These are phyloP conservation scores for Suillus sp. DNA, from an alignment of 768 basidiomycete genomes.

Conservation along the genomic window DNA sequence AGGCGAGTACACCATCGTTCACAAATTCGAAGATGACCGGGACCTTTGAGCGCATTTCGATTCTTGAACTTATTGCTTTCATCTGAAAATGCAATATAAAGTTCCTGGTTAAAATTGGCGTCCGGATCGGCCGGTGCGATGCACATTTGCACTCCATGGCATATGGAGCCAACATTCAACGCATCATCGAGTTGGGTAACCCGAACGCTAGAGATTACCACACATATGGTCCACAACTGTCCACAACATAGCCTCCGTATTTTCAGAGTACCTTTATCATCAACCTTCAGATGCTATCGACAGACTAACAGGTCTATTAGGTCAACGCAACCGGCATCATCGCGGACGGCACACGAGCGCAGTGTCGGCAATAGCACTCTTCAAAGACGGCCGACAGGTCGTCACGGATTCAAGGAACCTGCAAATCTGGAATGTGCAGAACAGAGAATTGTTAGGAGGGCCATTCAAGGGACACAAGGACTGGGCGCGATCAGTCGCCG, in stretches of 20 bases:
- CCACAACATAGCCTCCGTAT: background rate
- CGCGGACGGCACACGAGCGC: no score
- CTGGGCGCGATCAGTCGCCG: background rate
- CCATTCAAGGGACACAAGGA: no score
- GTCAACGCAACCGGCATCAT: background rate
- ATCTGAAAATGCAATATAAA: background rate
- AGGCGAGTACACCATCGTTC: background rate
- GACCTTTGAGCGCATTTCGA: background rate
- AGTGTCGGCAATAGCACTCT: no score
- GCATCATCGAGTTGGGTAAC: no score
- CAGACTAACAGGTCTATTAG: background rate
- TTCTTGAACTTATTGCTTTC: background rate
- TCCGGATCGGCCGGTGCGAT: background rate
- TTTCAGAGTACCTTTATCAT: background rate
- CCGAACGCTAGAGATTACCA: background rate
- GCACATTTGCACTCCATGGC: background rate
- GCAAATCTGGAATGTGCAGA: no score
- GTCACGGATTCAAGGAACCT: no score
- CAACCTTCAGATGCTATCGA: background rate
- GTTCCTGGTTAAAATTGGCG: background rate
- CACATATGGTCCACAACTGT: background rate
- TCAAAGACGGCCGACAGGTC: no score
- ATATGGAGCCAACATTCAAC: background rate
- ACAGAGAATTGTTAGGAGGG: no score
- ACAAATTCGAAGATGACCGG: background rate